Evolutionary conservation across 192 early-diverging fungal species (phyloP).

Genomic region (Chytriomyces sp.): DNA sequence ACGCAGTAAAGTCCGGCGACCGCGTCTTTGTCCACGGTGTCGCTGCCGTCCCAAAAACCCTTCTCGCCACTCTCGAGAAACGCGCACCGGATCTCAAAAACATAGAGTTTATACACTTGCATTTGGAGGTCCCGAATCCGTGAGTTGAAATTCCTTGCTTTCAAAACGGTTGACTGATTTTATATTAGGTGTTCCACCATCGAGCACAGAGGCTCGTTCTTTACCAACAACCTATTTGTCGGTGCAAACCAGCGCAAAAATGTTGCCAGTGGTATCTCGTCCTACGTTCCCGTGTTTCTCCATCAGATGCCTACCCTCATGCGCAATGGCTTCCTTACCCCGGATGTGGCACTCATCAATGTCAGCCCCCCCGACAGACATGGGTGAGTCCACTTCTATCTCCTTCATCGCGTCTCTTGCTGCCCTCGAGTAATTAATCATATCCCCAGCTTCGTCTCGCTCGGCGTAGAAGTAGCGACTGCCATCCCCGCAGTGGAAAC

Average conservation of each 20-base stretch:
- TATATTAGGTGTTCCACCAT: slow-evolving; percentile 7
- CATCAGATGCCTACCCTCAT: slow-evolving; percentile 39
- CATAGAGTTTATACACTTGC: slow-evolving; percentile 49
- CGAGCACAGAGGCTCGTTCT: slow-evolving; percentile 30
- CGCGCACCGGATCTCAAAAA: slow-evolving; percentile 30
- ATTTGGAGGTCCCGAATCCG: slow-evolving; percentile 48
- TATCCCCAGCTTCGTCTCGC: slow-evolving; percentile 32
- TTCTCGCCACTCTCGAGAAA: slow-evolving; percentile 36
- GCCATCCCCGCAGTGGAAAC: slow-evolving; percentile 47
- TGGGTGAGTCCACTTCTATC: slow-evolving; percentile 34
- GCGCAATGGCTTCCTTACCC: slow-evolving; percentile 30
- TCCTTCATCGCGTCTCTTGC: not conserved
- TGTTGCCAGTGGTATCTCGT: slow-evolving; percentile 38
- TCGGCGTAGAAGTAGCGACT: slow-evolving; percentile 47
- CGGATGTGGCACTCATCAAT: slow-evolving; percentile 56
- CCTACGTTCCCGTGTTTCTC: slow-evolving; percentile 49
- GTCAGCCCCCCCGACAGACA: slow-evolving; percentile 53
- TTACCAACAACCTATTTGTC: slow-evolving; percentile 54
- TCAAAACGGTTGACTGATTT: not conserved
- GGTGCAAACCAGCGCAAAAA: slow-evolving; percentile 41
- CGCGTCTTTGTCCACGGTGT: slow-evolving; percentile 51
- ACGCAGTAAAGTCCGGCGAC: slow-evolving; percentile 29
- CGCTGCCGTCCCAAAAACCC: slow-evolving; percentile 21
- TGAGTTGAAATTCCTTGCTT: slow-evolving; percentile 18
- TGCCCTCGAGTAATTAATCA: too few relatives aligned